These are phyloP conservation scores for Gliomastix tumulicola DNA, from an alignment of 2,329 filamentous ascomycete species.

Conservation along the genomic window DNA sequence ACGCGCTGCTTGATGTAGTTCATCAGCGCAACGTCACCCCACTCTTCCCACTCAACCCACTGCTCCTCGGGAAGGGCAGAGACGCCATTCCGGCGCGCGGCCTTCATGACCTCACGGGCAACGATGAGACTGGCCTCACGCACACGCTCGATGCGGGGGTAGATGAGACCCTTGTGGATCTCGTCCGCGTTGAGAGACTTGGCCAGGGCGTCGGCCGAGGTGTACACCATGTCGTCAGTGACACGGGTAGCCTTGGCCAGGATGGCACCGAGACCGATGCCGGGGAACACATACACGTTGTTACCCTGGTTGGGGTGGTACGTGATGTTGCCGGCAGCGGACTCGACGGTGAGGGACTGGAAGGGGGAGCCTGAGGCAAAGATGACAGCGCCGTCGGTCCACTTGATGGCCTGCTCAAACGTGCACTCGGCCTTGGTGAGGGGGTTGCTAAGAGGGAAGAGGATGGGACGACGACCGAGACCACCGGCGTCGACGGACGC, in stretches of 20 bases:
- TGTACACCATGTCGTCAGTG: conserved; percentile 96
- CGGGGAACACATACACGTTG: conserved; percentile 91
- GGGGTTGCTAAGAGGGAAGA: conserved; percentile 96
- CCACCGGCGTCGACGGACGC: conserved; percentile 55
- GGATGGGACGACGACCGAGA: conserved; percentile 72
- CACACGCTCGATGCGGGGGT: conserved; percentile 86
- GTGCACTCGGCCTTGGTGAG: conserved; percentile 96
- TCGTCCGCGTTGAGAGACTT: conserved; percentile 76
- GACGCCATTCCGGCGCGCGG: conserved; percentile 76
- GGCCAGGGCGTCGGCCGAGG: conserved; percentile 75
- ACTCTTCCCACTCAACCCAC: conserved; percentile 68
- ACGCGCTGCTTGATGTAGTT: conserved; percentile 53
- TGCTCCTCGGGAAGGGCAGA: conserved; percentile 60
- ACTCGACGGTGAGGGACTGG: conserved; percentile 57
- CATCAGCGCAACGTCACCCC: conserved; percentile 56
- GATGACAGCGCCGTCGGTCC: conserved; percentile 86
- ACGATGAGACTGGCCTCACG: conserved; percentile 83
- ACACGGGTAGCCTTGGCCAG: conserved; percentile 79
- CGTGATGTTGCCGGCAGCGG: conserved; percentile 49
- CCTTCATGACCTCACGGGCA: conserved; percentile 87
- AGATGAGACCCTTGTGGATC: conserved; percentile 75
- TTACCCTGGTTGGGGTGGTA: conserved; percentile 81
- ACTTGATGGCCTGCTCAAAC: conserved; percentile 84
- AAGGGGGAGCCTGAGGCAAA: conserved; percentile 97
- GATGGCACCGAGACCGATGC: conserved; percentile 88